These are phyloP conservation scores for Pseudohalonectria lignicola DNA, from an alignment of 2,329 filamentous ascomycete genomes.

Conservation along the genomic window DNA sequence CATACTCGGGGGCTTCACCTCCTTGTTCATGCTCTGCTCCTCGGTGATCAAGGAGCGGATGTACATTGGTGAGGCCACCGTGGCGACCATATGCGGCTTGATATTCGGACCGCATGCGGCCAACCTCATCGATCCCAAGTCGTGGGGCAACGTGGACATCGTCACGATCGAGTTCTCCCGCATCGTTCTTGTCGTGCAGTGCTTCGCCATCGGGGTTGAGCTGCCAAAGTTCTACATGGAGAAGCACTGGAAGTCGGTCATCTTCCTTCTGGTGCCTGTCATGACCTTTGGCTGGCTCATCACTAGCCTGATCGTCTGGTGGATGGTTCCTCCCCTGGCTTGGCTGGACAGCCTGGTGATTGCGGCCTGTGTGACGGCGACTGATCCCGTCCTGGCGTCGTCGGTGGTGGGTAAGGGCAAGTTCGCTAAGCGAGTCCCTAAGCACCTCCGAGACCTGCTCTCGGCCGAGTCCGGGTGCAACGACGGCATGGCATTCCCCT, in stretches of 20 bases:
- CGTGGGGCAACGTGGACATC: constrained; percentile 77
- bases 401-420: constrained; percentile 98
- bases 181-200: constrained; percentile 83
- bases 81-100: constrained; percentile 78
- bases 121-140: constrained; percentile 62
- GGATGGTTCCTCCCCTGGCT: constrained; percentile 64
- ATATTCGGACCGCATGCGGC: constrained; percentile 82
- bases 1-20: constrained; percentile 95
- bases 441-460: constrained; percentile 88
- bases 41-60: constrained; percentile 96
- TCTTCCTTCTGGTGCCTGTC: constrained; percentile 79
- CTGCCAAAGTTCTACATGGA: constrained; percentile 96
- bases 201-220: constrained; percentile 85
- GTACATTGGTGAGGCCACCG: constrained; percentile 97
- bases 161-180: constrained; percentile 84
- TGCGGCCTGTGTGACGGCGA: constrained; percentile 91
- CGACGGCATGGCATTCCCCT: constrained; percentile 98
- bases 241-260: constrained; percentile 87
- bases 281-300: constrained; percentile 96
- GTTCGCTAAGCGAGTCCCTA: constrained; percentile 93
- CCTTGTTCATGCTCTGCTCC: constrained; percentile 95
- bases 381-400: constrained; percentile 90
- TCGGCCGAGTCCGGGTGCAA: constrained; percentile 98
- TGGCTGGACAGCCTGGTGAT: constrained; percentile 86
- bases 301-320: constrained; percentile 91